Percentiles rank a stretch among this genome's conserved stretches.
These are phyloP conservation scores for Solidago caesia DNA, from an alignment of 129 eudicot species.

Conservation along the genomic window DNA sequence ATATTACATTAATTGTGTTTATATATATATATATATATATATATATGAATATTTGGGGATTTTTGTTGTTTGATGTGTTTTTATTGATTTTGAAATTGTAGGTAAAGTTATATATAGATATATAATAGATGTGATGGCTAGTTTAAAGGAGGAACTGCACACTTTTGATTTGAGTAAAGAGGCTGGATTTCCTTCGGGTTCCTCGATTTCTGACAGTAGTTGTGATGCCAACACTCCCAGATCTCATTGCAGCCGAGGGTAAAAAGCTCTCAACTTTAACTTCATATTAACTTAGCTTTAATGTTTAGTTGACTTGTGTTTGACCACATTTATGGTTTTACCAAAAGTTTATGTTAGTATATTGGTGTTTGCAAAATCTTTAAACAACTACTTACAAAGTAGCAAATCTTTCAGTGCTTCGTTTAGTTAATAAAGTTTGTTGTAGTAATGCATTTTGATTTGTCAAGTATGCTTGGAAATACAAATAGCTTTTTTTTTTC, in stretches of 20 bases:
- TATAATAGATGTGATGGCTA: conserved; percentile 36
- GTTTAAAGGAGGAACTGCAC: conserved; percentile 36
- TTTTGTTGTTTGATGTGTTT: neutral
- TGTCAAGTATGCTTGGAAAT: neutral
- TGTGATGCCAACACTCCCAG: conserved; percentile 56
- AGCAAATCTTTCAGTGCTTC: neutral
- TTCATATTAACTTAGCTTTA: neutral
- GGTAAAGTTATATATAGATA: conserved; percentile 12
- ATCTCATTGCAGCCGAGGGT: conserved; percentile 54
- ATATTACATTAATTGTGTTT: neutral
- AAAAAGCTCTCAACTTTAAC: conserved; percentile 20
- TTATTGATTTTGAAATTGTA: conserved; percentile 5
- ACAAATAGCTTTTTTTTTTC: no score
- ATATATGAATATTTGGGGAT: neutral
- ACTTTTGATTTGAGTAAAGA: conserved; percentile 40
- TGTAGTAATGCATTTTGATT: conserved; percentile 9
- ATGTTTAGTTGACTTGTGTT: conserved; percentile 2
- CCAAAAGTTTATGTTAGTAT: neutral
- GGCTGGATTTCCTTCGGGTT: conserved; percentile 42
- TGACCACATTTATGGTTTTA: conserved; percentile 7
- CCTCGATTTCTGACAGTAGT: conserved; percentile 62
- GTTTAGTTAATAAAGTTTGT: conserved; percentile 13
- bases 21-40: no score
- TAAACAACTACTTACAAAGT: neutral
- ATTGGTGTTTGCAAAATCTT: neutral